Conservation (phyloP, 2,329 filamentous ascomycete genomes). For the Colletotrichum echinochloae region DNA sequence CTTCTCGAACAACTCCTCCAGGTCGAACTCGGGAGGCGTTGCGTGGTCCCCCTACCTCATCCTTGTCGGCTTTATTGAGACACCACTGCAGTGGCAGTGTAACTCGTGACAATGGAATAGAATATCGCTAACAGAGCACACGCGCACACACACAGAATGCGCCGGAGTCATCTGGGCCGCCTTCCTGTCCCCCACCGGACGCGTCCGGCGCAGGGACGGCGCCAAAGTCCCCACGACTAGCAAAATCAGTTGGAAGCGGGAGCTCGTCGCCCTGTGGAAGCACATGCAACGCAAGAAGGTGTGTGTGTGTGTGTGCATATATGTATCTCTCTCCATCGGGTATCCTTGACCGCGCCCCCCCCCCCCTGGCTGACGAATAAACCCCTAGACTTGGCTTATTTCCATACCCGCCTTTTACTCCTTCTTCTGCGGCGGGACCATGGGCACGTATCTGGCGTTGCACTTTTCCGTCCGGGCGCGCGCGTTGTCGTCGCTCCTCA, state of each 20-base stretch:
- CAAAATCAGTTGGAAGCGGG: conserved; percentile 43
- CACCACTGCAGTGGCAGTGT: too few relatives aligned
- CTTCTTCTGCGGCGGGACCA: conserved; percentile 53
- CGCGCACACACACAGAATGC: conserved; percentile 40
- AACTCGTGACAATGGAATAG: not conserved
- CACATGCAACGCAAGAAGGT: conserved; percentile 42
- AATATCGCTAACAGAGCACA: not conserved
- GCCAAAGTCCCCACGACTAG: conserved; percentile 42
- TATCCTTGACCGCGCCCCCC: too few relatives aligned
- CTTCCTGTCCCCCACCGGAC: conserved; percentile 46
- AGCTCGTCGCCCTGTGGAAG: conserved; percentile 44
- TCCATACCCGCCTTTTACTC: conserved; percentile 48
- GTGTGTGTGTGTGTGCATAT: too few relatives aligned
- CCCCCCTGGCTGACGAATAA: not conserved
- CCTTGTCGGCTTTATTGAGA: conserved; percentile 46
- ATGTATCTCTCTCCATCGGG: not conserved
- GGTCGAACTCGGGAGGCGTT: conserved; percentile 44
- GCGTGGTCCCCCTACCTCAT: conserved; percentile 47
- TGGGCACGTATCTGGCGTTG: conserved; percentile 43
- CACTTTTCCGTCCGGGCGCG: conserved; percentile 46
- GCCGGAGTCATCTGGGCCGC: conserved; percentile 45
- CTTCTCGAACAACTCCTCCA: conserved; percentile 56
- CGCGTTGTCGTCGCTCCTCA: conserved; percentile 43
- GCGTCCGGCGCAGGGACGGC: conserved; percentile 47
- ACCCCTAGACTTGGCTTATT: conserved; percentile 43